phyloP scores from a whole-genome alignment of 2,329 filamentous ascomycete genomes.

The Exophiala sp. region DNA sequence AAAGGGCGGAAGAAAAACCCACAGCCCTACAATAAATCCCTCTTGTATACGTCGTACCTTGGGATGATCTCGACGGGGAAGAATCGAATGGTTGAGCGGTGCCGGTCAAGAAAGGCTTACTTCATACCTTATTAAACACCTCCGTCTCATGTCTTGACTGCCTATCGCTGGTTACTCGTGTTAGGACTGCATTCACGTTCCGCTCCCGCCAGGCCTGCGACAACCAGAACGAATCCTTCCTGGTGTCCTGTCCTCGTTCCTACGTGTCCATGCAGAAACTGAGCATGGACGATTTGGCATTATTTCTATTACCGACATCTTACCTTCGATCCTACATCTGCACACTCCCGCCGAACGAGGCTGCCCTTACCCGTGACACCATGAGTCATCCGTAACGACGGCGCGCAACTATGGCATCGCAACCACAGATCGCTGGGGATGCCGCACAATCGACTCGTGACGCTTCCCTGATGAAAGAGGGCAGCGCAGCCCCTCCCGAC shows the following conservation, averaged over 20 bases:
- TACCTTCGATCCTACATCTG: neutral
- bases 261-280: neutral
- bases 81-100: too few relatives aligned
- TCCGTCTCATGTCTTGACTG: neutral
- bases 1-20: too few relatives aligned
- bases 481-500: neutral
- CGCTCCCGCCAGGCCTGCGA: neutral
- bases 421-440: neutral
- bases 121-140: too few relatives aligned
- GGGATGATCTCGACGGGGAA: too few relatives aligned
- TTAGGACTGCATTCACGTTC: neutral
- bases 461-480: neutral
- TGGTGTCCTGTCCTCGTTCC: neutral
- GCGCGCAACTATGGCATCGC: neutral
- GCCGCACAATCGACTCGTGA: neutral
- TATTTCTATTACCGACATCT: neutral
- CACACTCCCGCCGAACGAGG: neutral
- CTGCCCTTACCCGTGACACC: neutral
- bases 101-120: too few relatives aligned
- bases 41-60: neutral
- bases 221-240: neutral
- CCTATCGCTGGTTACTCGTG: too few relatives aligned
- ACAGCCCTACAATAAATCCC: slow-evolving; percentile 5
- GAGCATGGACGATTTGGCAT: neutral
- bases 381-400: neutral